Evolutionary conservation across 192 early-diverging fungal species (phyloP).

Genomic region (Ambispora gerdemannii): DNA sequence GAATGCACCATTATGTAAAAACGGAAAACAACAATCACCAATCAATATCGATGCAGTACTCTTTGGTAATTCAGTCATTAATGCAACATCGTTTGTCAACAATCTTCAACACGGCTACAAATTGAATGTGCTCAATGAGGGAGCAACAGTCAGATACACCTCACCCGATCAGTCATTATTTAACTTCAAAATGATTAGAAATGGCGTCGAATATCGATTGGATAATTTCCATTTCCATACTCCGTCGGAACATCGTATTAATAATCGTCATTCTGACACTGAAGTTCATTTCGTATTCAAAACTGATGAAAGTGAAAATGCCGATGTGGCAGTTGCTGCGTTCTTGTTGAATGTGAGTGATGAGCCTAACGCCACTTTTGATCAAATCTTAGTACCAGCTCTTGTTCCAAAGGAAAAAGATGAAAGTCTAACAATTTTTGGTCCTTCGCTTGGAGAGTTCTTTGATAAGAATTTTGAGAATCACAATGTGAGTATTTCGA

Average conservation of each 20-base stretch:
- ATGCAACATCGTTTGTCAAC: background rate
- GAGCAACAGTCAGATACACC: conserved; percentile 43
- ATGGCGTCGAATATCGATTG: conserved; percentile 40
- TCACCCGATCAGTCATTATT: conserved; percentile 2
- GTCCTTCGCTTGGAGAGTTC: background rate
- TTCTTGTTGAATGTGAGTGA: conserved; percentile 43
- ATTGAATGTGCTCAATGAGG: conserved; percentile 38
- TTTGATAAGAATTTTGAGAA: background rate
- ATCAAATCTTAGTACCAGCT: no score
- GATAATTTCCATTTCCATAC: conserved; percentile 62
- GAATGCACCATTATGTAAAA: conserved; percentile 29
- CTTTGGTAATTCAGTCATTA: conserved; percentile 3
- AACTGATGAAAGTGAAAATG: conserved; percentile 20
- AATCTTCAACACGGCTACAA: conserved; percentile 20
- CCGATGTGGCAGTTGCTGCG: conserved; percentile 45
- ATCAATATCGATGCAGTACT: conserved; percentile 39
- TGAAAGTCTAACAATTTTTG: background rate
- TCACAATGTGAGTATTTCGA: background rate
- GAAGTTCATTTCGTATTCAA: conserved; percentile 58
- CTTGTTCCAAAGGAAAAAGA: background rate
- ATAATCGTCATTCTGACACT: conserved; percentile 35
- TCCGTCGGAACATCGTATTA: conserved; percentile 56
- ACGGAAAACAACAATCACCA: conserved; percentile 49
- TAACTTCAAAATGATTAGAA: conserved; percentile 27
- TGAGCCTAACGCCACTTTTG: conserved; percentile 32